Evolutionary conservation across 1,284 basidiomycete genomes (phyloP), one percentile per base, ranked within the genome.

Genomic region (Crucibulum cyathiforme): DNA sequence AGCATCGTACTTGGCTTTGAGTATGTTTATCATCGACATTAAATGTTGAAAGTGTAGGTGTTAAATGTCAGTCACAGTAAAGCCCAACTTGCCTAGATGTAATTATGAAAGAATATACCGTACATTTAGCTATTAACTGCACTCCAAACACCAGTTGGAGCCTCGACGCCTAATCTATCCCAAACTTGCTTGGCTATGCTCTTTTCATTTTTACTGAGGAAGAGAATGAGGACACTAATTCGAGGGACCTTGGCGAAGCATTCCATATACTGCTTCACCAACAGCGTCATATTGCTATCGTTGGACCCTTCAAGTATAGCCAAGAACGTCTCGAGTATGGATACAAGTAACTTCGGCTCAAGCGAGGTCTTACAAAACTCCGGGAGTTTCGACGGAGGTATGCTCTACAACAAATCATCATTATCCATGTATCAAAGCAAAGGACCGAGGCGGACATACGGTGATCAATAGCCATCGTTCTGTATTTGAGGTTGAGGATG

Each of bases 291-390:
- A 36, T 55, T 53, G 9, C 66, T 36, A 62, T 62, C 31, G 24
- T 54, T 58, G 15, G 34, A 63, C 51, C 60, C 58, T 39, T 64
- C 39, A 56, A 87, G 69, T 0, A 81, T 71, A 0, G 68, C 66
- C 13, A 70, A 70, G 58, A 90, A 83, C 7, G 80, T 82, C 41
- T 79, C 72, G 12, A 92, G 72, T 24, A 92, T 79, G 2, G 84
- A 82, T 3, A 78, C 78, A 8, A 93, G 80, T 15, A 89, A 67
- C 1, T 79, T 69, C 0, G 91, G 83, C 50, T 91, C 90, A 35
- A 93, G 78, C 0, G 89, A 89, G 0, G 78, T 84, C 66, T 89
- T 82, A 73, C 89, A 90, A 47, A 92, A 72, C 0, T 77, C 61
- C 0, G 88, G 87, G 10, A 92, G 71, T n/a, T 77, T 74, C 7